Percentiles rank a stretch among this genome's conserved stretches.
Evolutionary conservation across 495 filamentous ascomycete species (phyloP).

Genomic region (Entonaema liquescens): DNA sequence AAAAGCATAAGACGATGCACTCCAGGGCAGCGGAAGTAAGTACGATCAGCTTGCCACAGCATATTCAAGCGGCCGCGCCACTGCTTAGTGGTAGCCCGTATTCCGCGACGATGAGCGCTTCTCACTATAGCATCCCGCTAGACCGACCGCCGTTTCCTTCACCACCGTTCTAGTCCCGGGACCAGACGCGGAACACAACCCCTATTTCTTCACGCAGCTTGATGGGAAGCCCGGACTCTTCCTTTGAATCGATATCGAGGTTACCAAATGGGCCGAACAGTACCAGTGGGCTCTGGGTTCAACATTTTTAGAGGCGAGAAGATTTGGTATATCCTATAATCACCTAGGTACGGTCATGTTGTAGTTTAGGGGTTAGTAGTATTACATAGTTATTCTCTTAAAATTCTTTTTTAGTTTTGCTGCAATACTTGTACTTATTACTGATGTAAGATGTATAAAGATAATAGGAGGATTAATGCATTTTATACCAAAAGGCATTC

Average conservation of each 20-base stretch:
- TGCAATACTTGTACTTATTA: not conserved
- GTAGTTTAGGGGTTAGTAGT: not conserved
- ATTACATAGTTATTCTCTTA: not conserved
- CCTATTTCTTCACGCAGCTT: conserved; percentile 10
- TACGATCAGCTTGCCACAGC: not conserved
- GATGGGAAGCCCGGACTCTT: conserved; percentile 14
- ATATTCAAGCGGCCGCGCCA: not conserved
- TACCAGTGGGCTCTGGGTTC: not conserved
- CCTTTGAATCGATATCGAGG: conserved; percentile 3
- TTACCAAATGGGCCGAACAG: not conserved
- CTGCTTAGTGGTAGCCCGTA: not conserved
- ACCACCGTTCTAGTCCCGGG: too few species aligned
- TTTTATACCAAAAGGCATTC: too few species aligned
- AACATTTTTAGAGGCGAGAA: not conserved
- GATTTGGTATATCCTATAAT: not conserved
- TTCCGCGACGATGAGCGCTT: not conserved
- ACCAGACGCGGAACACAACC: not conserved
- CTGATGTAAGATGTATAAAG: too few species aligned
- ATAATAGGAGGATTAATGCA: not conserved
- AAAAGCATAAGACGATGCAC: conserved; percentile 12
- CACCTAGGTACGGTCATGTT: not conserved
- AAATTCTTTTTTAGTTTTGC: not conserved
- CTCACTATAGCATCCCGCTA: not conserved
- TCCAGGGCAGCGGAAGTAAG: not conserved
- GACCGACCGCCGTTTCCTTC: not conserved